Evolutionary conservation across 164 flowering plant species (phyloP).

Genomic region (Taxillus chinensis): DNA sequence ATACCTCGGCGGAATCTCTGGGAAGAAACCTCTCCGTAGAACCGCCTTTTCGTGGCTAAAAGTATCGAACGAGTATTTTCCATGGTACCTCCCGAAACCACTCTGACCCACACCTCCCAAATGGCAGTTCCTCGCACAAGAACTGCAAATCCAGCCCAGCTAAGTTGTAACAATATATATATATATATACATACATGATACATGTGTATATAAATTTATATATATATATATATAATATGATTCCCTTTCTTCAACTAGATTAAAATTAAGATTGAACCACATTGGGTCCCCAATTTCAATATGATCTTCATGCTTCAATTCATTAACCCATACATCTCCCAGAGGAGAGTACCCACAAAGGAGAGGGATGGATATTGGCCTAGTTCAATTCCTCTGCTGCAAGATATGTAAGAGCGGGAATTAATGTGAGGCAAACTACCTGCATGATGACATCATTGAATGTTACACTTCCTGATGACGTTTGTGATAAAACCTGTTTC

Average conservation of each 20-base stretch:
- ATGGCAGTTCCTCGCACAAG: conserved; percentile 50
- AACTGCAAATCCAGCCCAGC: conserved; percentile 33
- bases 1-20: conserved; percentile 53
- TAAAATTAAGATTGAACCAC: too few species aligned
- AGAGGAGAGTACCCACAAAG: too few species aligned
- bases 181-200: too few species aligned
- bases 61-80: conserved; percentile 78
- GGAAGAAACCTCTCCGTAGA: conserved; percentile 31
- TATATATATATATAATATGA: too few species aligned
- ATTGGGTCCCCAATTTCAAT: too few species aligned
- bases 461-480: conserved; percentile 73
- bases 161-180: too few species aligned
- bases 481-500: conserved; percentile 39
- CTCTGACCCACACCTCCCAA: conserved; percentile 94
- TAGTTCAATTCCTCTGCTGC: too few species aligned
- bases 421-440: conserved; percentile 19
- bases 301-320: too few species aligned
- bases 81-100: conserved; percentile 85
- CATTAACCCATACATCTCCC: too few species aligned
- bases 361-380: too few species aligned
- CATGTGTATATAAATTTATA: too few species aligned
- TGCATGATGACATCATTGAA: conserved; percentile 74
- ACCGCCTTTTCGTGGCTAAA: conserved; percentile 88
- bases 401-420: background rate
- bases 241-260: too few species aligned